A percentile compares a stretch with the other conserved stretches of the same genome.
Evolutionary conservation across 345 rosid species (phyloP).

Genomic region (Pelargonium nanum): DNA sequence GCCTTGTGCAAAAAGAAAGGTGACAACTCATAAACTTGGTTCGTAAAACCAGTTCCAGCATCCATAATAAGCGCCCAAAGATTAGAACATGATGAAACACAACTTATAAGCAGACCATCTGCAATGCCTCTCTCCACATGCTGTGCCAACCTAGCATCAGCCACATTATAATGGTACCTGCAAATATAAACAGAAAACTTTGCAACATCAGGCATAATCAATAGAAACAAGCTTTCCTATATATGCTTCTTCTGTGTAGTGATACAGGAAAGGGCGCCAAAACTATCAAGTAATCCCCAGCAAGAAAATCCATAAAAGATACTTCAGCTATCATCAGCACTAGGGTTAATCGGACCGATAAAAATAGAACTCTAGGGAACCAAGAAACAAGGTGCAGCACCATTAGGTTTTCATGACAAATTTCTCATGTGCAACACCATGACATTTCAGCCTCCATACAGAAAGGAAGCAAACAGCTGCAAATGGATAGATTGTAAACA

Average conservation of each 20-base stretch:
- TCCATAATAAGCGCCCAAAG: constrained; percentile 99
- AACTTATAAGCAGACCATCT: constrained; percentile 90
- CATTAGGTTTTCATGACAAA: too few relatives aligned
- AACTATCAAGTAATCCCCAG: not conserved
- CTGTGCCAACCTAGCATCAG: constrained; percentile 80
- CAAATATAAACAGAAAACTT: constrained; percentile 10
- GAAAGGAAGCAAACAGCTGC: too few relatives aligned
- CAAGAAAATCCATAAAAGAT: not conserved
- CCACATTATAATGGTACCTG: constrained; percentile 97
- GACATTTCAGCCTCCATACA: too few relatives aligned
- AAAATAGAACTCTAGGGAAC: too few relatives aligned
- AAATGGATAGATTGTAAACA: too few relatives aligned
- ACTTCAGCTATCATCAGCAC: not conserved
- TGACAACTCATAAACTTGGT: constrained; percentile 83
- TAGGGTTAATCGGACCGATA: not conserved
- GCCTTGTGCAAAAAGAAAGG: constrained; percentile 80
- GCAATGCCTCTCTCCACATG: constrained; percentile 89
- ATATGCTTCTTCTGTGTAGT: not conserved
- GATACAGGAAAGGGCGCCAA: not conserved
- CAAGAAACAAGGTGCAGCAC: too few relatives aligned
- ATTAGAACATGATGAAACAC: constrained; percentile 83
- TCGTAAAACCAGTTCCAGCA: constrained; percentile 81
- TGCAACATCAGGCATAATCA: constrained; percentile 1
- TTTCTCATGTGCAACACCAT: too few relatives aligned
- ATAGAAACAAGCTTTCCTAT: not conserved